Evolutionary conservation across 805 yeast genomes (phyloP).

Genomic region (Phaffomyces antillensis): DNA sequence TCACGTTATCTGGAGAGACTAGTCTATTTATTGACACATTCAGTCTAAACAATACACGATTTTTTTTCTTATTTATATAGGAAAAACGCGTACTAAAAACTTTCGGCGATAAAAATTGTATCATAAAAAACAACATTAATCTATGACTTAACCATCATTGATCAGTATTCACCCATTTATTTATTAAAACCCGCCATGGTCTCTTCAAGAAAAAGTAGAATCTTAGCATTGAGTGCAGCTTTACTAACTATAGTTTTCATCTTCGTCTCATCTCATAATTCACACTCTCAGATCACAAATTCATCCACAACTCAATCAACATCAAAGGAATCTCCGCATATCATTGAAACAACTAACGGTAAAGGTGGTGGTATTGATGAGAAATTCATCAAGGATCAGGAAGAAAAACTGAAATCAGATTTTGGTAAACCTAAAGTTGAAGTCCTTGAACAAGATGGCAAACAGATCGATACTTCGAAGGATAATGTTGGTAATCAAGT

Average conservation of each 20-base stretch:
- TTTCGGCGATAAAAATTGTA: too few relatives aligned
- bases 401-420: conserved; percentile 23
- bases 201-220: conserved; percentile 31
- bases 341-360: conserved; percentile 12
- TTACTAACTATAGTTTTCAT: conserved; percentile 31
- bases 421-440: conserved; percentile 9
- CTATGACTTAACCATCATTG: too few relatives aligned
- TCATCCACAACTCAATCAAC: not conserved
- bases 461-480: not conserved
- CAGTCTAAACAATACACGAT: too few relatives aligned
- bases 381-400: conserved; percentile 32
- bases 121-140: too few relatives aligned
- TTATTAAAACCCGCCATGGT: not conserved
- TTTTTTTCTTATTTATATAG: too few relatives aligned
- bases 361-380: conserved; percentile 32
- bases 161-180: too few relatives aligned
- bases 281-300: conserved; percentile 2
- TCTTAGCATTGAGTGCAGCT: conserved; percentile 35
- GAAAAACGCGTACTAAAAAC: too few relatives aligned
- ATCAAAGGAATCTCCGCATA: not conserved
- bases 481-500: not conserved
- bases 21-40: not conserved
- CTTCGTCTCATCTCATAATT: conserved; percentile 25
- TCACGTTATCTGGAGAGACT: conserved; percentile 80
- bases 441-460: not conserved